phyloP scores from a whole-genome alignment of 2,329 filamentous ascomycete genomes.

The Eutypella sp. region DNA sequence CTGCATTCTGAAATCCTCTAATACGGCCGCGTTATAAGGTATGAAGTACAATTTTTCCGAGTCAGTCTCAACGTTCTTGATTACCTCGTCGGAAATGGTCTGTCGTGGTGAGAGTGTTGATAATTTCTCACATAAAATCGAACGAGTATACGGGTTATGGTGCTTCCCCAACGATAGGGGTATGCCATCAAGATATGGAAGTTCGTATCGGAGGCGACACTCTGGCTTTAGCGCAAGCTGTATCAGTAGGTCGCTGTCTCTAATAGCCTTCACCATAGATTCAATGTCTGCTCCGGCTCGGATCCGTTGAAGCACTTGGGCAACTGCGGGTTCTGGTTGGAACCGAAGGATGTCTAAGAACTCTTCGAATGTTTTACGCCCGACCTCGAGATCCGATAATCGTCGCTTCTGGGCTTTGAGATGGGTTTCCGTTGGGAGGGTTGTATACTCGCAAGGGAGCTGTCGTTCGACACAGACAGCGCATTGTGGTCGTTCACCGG shows the following conservation, averaged over 20 bases:
- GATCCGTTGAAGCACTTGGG: conserved; percentile 13
- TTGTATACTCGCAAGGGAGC: conserved; percentile 20
- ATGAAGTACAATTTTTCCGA: conserved; percentile 14
- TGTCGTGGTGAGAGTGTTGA: background rate
- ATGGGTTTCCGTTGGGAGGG: conserved; percentile 20
- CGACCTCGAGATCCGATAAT: conserved; percentile 17
- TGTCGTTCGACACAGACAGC: conserved; percentile 18
- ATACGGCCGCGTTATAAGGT: conserved; percentile 19
- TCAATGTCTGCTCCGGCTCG: conserved; percentile 15
- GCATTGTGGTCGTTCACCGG: conserved; percentile 20
- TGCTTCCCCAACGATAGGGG: conserved; percentile 7
- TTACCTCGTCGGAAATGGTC: background rate
- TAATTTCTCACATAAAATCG: conserved; percentile 12
- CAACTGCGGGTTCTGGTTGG: conserved; percentile 13
- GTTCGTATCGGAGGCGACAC: conserved; percentile 18
- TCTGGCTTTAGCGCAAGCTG: conserved; percentile 17
- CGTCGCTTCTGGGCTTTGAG: conserved; percentile 18
- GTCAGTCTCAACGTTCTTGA: conserved; percentile 6
- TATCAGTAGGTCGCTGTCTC: conserved; percentile 17
- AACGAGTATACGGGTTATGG: conserved; percentile 16
- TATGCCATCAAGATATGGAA: conserved; percentile 18
- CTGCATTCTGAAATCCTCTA: conserved; percentile 18
- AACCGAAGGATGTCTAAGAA: conserved; percentile 15
- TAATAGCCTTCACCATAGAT: conserved; percentile 14
- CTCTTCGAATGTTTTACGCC: conserved; percentile 16